phyloP scores from a whole-genome alignment of 75 land plant species.

The Pinus taeda region DNA sequence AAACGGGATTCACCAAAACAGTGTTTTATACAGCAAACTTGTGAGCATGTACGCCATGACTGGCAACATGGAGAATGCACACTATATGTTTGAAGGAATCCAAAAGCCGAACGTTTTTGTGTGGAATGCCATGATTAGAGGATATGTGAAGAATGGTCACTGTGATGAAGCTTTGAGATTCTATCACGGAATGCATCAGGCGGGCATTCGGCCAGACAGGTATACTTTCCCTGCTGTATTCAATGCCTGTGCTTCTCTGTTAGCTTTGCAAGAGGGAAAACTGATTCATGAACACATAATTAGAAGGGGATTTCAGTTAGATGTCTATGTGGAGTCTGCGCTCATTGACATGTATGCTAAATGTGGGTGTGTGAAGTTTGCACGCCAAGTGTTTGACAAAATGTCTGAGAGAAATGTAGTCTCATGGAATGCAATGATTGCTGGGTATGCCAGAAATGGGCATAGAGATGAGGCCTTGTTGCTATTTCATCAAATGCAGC shows the following conservation, averaged over 20 bases:
- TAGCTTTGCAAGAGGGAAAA: constrained; percentile 5
- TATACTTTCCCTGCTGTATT: constrained; percentile 8
- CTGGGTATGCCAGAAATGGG: constrained; percentile 2
- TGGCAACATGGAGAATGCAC: constrained; percentile 1
- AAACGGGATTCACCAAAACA: background rate
- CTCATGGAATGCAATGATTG: constrained; percentile 9
- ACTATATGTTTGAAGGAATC: constrained; percentile 6
- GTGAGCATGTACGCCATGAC: background rate
- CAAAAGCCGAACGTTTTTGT: constrained; percentile 4
- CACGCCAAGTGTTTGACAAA: constrained; percentile 6
- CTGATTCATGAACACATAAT: constrained; percentile 5
- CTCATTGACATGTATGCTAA: constrained; percentile 26
- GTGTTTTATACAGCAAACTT: background rate
- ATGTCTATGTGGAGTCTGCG: constrained; percentile 2
- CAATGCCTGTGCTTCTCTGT: constrained; percentile 3
- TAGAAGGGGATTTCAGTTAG: background rate
- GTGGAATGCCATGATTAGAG: constrained; percentile 9
- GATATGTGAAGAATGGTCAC: constrained; percentile 10
- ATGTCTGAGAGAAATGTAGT: background rate
- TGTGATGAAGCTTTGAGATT: constrained; percentile 10
- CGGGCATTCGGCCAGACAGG: background rate
- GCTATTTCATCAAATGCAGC: constrained; percentile 6
- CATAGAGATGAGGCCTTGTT: background rate
- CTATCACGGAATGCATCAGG: constrained; percentile 2
- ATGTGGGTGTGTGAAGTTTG: constrained; percentile 2